Evolutionary conservation across 805 yeast genomes (phyloP).

Genomic region (Cyberlindnera mississippiensis): DNA sequence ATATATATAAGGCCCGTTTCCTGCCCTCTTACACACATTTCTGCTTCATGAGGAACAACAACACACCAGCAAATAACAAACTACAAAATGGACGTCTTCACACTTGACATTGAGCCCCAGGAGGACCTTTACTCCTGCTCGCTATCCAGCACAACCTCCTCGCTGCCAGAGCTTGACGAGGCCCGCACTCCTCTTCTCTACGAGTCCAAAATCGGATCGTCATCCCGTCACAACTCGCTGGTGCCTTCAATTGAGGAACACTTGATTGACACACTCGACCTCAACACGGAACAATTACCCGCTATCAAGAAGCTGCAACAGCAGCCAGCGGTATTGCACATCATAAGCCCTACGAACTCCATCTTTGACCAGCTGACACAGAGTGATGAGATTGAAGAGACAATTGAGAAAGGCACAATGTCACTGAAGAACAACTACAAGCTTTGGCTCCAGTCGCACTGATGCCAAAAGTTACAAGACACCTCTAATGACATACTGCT

Average conservation of each 20-base stretch:
- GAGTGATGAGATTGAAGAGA: slow-evolving; percentile 15
- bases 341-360: background rate
- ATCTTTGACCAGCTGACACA: slow-evolving; percentile 5
- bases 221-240: slow-evolving; percentile 18
- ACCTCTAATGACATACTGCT: too few relatives aligned
- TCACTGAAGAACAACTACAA: slow-evolving; percentile 27
- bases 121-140: slow-evolving; percentile 19
- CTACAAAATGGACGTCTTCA: slow-evolving; percentile 15
- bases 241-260: slow-evolving; percentile 21
- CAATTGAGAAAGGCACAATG: slow-evolving; percentile 22
- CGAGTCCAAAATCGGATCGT: slow-evolving; percentile 20
- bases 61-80: slow-evolving; percentile 2
- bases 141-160: slow-evolving; percentile 16
- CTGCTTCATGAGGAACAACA: too few relatives aligned
- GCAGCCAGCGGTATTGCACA: background rate
- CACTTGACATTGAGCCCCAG: slow-evolving; percentile 9
- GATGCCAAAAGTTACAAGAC: background rate
- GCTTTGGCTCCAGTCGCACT: slow-evolving; percentile 21
- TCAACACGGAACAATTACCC: slow-evolving; percentile 2
- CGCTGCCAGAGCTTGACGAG: slow-evolving; percentile 20
- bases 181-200: slow-evolving; percentile 25
- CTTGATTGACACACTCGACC: slow-evolving; percentile 22
- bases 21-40: too few relatives aligned
- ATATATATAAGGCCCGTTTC: too few relatives aligned
- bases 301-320: background rate